phyloP scores from a whole-genome alignment of 768 basidiomycete genomes.

The Naganishia vaughanmartiniae region DNA sequence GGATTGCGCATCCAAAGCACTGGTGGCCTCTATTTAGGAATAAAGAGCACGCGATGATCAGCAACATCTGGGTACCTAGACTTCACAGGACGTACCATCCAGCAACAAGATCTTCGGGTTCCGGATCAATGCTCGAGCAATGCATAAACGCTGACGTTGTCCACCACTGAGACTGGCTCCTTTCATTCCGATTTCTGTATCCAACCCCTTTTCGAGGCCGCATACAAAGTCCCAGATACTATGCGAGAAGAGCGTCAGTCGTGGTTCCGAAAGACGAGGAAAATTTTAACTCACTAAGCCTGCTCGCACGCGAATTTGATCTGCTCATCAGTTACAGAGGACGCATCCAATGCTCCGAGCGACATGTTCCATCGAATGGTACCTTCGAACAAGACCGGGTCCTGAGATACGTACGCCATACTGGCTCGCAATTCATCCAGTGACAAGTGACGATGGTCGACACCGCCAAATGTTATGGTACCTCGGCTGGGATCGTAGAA shows the following conservation, averaged over 20 bases:
- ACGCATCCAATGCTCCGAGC: constrained; percentile 33
- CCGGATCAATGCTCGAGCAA: constrained; percentile 47
- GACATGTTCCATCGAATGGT: constrained; percentile 44
- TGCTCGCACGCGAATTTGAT: constrained; percentile 39
- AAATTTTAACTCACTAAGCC: constrained; percentile 35
- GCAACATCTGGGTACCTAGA: neutral
- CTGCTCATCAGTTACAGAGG: constrained; percentile 37
- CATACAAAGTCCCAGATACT: constrained; percentile 37
- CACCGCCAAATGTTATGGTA: constrained; percentile 41
- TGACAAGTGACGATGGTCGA: constrained; percentile 42
- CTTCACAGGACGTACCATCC: constrained; percentile 33
- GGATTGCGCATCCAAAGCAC: constrained; percentile 40
- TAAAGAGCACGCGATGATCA: neutral
- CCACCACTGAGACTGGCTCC: constrained; percentile 48
- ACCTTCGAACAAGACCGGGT: constrained; percentile 48
- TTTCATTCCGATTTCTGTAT: constrained; percentile 50
- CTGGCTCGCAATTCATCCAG: constrained; percentile 37
- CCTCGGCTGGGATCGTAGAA: constrained; percentile 49
- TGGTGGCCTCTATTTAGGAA: constrained; percentile 38
- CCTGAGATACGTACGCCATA: constrained; percentile 50
- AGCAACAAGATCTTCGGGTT: constrained; percentile 48
- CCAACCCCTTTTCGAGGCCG: constrained; percentile 42
- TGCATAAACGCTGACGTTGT: constrained; percentile 49
- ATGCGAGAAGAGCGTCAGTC: constrained; percentile 2
- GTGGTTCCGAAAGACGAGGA: neutral